Evolutionary conservation across 257 asterid species (phyloP).

Genomic region (Nicotiana knightiana): DNA sequence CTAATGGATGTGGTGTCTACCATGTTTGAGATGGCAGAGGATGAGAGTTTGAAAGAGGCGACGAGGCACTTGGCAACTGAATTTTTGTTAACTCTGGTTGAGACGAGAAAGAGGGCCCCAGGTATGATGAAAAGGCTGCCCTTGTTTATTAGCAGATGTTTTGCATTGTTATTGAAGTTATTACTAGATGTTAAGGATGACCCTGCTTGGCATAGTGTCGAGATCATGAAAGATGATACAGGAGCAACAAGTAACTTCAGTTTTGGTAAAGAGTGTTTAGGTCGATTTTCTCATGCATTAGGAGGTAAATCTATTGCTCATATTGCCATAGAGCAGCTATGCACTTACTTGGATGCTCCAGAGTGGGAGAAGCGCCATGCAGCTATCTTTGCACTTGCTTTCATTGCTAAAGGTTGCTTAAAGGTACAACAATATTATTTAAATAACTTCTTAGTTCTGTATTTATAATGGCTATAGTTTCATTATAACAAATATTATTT

Average conservation of each 20-base stretch:
- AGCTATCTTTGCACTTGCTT: constrained; percentile 86
- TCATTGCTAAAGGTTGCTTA: constrained; percentile 87
- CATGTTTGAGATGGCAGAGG: too few species aligned
- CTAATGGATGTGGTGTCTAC: constrained; percentile 75
- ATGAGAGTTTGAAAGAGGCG: too few species aligned
- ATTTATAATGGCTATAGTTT: neutral
- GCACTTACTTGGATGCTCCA: constrained; percentile 56
- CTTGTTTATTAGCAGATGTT: too few species aligned
- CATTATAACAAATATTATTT: neutral
- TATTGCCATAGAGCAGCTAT: constrained; percentile 82
- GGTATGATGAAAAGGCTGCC: too few species aligned
- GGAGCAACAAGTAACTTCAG: constrained; percentile 37
- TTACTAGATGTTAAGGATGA: constrained; percentile 80
- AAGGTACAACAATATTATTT: constrained; percentile 41
- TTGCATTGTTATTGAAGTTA: neutral
- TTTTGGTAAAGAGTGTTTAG: constrained; percentile 24
- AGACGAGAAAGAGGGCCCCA: too few species aligned
- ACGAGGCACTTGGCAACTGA: too few species aligned
- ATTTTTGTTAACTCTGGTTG: too few species aligned
- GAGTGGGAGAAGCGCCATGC: constrained; percentile 97
- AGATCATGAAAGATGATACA: constrained; percentile 23
- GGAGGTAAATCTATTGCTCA: constrained; percentile 45
- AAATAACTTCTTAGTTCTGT: neutral
- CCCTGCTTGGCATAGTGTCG: constrained; percentile 84
- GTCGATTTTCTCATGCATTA: neutral